A percentile compares a stretch with the other conserved stretches of the same genome.
Evolutionary conservation across 805 yeast genomes (phyloP).

Genomic region (Cyberlindnera suaveolens): DNA sequence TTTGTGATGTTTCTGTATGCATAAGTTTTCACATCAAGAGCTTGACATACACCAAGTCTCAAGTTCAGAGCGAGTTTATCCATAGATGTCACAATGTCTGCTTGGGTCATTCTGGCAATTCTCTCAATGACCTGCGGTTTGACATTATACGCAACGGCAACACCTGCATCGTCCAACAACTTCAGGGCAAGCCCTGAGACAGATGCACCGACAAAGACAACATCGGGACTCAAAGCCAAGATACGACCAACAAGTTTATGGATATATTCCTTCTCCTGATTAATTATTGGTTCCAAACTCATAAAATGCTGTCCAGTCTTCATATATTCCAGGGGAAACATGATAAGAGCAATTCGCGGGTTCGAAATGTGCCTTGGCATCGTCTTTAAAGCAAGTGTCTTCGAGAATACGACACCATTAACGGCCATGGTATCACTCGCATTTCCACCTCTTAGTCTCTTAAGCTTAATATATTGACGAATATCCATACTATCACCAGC

Average conservation of each 20-base stretch:
- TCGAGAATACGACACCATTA: conserved; percentile 82
- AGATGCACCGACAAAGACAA: conserved; percentile 71
- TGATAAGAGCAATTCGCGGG: conserved; percentile 76
- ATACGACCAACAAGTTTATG: conserved; percentile 77
- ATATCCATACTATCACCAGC: conserved; percentile 76
- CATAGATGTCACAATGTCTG: conserved; percentile 80
- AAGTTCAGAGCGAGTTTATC: conserved; percentile 74
- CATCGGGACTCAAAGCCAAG: conserved; percentile 66
- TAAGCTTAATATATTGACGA: conserved; percentile 82
- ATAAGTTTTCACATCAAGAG: conserved; percentile 66
- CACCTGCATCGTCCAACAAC: conserved; percentile 63
- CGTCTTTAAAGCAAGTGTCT: conserved; percentile 67
- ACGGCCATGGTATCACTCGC: conserved; percentile 54
- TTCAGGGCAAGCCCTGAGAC: conserved; percentile 79
- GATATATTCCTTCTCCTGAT: conserved; percentile 83
- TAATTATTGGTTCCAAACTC: conserved; percentile 74
- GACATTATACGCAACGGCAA: conserved; percentile 75
- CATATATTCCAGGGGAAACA: conserved; percentile 85
- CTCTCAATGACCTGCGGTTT: conserved; percentile 79
- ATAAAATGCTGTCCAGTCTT: conserved; percentile 73
- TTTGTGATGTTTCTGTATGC: conserved; percentile 50
- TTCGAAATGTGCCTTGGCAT: conserved; percentile 62
- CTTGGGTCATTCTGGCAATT: conserved; percentile 70
- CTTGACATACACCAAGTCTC: conserved; percentile 67
- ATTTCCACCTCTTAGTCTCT: conserved; percentile 72